phyloP scores from a whole-genome alignment of 176 grass and related monocot species.

The Musa beccarii region DNA sequence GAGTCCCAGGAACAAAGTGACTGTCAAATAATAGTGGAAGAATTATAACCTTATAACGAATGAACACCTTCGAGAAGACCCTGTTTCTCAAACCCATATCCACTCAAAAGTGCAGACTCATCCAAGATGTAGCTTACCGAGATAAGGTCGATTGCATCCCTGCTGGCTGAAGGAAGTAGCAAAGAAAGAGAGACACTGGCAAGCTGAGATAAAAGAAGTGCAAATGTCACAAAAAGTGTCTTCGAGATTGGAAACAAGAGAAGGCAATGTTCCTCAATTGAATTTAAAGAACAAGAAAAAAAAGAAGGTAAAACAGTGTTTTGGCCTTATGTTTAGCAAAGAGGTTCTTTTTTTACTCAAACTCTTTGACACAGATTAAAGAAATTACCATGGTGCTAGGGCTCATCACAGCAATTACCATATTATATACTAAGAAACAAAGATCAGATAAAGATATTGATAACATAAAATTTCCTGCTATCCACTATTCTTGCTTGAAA shows the following conservation, averaged over 20 bases:
- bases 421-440: neutral
- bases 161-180: constrained; percentile 62
- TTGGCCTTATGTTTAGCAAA: no score
- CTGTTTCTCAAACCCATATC: constrained; percentile 1
- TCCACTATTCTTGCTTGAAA: no score
- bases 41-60: neutral
- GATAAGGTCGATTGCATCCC: constrained; percentile 76
- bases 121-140: constrained; percentile 35
- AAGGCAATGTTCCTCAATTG: no score
- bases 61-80: neutral
- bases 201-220: constrained; percentile 32
- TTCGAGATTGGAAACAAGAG: no score
- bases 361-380: no score
- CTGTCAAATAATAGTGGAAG: constrained; percentile 22
- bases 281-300: no score
- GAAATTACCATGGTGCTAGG: neutral
- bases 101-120: neutral
- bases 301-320: no score
- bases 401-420: neutral
- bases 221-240: no score
- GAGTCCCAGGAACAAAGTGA: constrained; percentile 92
- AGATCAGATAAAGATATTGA: neutral
- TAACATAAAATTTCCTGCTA: no score
- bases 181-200: constrained; percentile 48
- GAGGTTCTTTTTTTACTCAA: no score